Base-by-base conservation (phyloP, 257 asterid genomes). In the Galeopsis tetrahit region DNA sequence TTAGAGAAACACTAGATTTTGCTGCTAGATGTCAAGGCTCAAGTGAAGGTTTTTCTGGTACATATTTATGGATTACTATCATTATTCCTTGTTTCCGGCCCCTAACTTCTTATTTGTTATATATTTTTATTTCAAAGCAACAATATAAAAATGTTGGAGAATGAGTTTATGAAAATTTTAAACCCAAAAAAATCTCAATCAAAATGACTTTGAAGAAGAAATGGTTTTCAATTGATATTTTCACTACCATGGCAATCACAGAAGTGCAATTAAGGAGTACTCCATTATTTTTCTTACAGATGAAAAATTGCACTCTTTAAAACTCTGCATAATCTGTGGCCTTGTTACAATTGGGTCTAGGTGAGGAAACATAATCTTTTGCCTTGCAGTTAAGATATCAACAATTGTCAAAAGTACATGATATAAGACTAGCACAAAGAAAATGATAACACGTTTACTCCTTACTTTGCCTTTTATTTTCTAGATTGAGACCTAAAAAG, bases 1-100 rank as follows among this genome's bases (percentile, higher is more conserved):
- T 91, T n/a, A 81, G 97, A 81, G 97, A 91, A 82, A 91, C 96
- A 42, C 71, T 91, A 28, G 97, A 91, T 79, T 91, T 87, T 75
- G 97, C 96, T n/a, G 97, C 97, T 63, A 73, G 96, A 84, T 91
- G 90, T 86, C 96, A 91, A 79, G 97, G 97, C 77, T 81, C 96
- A 77, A 87, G 86, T 72, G 88, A 87, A 76, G 85, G 89, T 39
- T 89, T 87, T 76, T 79, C 90, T 73, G 96, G 97, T 87, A 75
- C 34, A 5, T 4, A 28, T 31, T 31, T 31, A 35, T 35, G 31
- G 11, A 35, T 61, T 34, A 11, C 15, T 32, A 32, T 33, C 64
- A 32, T 33, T 55, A 17, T 14, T n/a, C 56, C 28, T n/a, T 49
- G 48, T 62, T 58, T 55, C n/a, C 28, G 28, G 28, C 28, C 44